These are phyloP conservation scores for Microcos paniculata DNA, from an alignment of 345 rosid species.

Conservation along the genomic window DNA sequence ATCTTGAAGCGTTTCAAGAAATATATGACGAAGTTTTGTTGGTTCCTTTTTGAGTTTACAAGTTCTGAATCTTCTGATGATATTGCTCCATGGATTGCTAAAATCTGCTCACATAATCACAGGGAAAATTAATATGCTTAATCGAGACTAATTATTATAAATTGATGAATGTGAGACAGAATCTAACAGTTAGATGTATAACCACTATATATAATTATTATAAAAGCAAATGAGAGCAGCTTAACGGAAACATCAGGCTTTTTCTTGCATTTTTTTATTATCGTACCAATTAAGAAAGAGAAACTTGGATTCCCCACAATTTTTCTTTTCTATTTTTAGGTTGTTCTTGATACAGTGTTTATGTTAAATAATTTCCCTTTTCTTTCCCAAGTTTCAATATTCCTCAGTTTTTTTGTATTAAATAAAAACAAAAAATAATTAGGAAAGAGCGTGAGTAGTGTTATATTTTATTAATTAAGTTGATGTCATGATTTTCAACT, in stretches of 20 bases:
- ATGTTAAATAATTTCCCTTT: not conserved
- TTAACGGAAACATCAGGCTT: conserved; percentile 5
- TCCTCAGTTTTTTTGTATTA: not conserved
- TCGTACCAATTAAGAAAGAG: conserved; percentile 25
- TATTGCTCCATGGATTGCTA: not conserved
- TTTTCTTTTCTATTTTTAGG: conserved; percentile 29
- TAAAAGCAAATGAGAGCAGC: conserved; percentile 21
- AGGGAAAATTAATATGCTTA: not conserved
- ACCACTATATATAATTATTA: conserved; percentile 13
- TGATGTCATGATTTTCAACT: conserved; percentile 27
- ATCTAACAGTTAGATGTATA: conserved; percentile 24
- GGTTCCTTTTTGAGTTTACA: not conserved
- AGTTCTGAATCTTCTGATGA: not conserved
- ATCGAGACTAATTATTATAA: not conserved
- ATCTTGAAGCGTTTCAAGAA: not conserved
- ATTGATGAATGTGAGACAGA: conserved; percentile 1
- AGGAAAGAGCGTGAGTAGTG: not conserved
- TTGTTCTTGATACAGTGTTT: conserved; percentile 18
- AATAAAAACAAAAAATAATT: no score
- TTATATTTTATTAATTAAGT: not conserved
- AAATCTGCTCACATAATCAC: not conserved
- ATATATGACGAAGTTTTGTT: not conserved
- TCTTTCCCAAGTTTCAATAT: not conserved
- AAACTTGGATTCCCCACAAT: conserved; percentile 11
- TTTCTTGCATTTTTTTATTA: not conserved